These are phyloP conservation scores for Pichia norvegensis DNA, from an alignment of 1,139 yeast genomes.

Conservation along the genomic window DNA sequence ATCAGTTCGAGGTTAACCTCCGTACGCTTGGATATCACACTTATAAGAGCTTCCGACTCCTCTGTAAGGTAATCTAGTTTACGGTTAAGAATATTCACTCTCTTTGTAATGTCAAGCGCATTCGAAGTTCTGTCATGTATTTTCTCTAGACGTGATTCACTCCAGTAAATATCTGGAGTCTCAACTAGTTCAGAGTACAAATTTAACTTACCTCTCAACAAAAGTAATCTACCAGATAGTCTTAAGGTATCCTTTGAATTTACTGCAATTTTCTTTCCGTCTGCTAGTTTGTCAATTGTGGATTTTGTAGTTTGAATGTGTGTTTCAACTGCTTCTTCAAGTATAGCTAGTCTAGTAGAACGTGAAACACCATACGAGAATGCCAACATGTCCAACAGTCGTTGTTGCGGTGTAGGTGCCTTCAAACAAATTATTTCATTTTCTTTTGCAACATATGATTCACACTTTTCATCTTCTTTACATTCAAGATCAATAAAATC, in stretches of 20 bases:
- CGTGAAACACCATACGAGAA: conserved; percentile 83
- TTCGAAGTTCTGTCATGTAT: conserved; percentile 65
- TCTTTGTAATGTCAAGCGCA: conserved; percentile 64
- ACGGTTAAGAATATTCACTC: conserved; percentile 72
- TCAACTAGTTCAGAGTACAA: conserved; percentile 84
- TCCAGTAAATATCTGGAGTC: conserved; percentile 90
- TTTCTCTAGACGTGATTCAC: conserved; percentile 75
- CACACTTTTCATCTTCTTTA: conserved; percentile 21
- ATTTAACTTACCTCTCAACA: conserved; percentile 73
- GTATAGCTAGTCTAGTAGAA: conserved; percentile 73
- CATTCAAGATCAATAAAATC: conserved; percentile 57
- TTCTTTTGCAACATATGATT: conserved; percentile 12
- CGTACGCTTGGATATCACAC: conserved; percentile 69
- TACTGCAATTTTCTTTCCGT: conserved; percentile 50
- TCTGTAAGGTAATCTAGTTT: conserved; percentile 87
- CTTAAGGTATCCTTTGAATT: conserved; percentile 57
- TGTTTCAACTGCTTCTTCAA: conserved; percentile 64
- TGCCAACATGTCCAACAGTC: conserved; percentile 72
- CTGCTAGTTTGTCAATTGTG: conserved; percentile 58
- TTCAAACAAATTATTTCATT: conserved; percentile 17
- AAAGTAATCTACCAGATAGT: conserved; percentile 65
- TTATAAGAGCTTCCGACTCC: conserved; percentile 69
- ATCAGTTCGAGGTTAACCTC: conserved; percentile 81
- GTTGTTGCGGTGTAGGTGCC: conserved; percentile 39
- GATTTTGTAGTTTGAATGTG: conserved; percentile 55